A percentile compares a stretch with the other conserved stretches of the same genome.
These are phyloP conservation scores for Talaromyces wortmannii DNA, from an alignment of 495 filamentous ascomycete species.

Conservation along the genomic window DNA sequence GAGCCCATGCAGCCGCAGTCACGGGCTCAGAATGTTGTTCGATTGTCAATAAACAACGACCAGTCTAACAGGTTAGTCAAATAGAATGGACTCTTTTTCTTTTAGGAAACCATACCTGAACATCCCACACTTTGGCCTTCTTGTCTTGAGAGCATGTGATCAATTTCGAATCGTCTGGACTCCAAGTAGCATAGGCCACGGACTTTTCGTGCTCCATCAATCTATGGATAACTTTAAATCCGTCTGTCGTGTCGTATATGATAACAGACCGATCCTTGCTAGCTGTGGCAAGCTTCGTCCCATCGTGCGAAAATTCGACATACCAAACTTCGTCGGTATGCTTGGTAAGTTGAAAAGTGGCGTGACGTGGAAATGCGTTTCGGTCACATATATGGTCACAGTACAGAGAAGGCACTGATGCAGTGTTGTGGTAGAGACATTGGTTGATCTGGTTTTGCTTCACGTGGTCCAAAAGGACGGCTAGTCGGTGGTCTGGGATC, in stretches of 20 bases:
- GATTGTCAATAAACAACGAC: constrained; percentile 54
- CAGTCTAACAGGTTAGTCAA: constrained; percentile 47
- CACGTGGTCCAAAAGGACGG: constrained; percentile 70
- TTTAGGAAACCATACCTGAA: constrained; percentile 53
- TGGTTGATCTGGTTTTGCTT: constrained; percentile 74
- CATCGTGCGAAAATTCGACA: constrained; percentile 84
- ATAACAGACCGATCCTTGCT: constrained; percentile 66
- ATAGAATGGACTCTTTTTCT: background rate
- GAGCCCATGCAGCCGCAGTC: constrained; percentile 78
- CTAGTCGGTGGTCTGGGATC: constrained; percentile 93
- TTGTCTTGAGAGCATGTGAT: constrained; percentile 74
- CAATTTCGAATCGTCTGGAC: constrained; percentile 79
- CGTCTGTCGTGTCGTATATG: constrained; percentile 76
- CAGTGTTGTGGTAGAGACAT: constrained; percentile 85
- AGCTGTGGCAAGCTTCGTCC: constrained; percentile 73
- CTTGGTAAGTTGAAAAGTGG: constrained; percentile 58
- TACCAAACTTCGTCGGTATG: constrained; percentile 88
- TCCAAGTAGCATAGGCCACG: constrained; percentile 79
- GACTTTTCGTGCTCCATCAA: constrained; percentile 58
- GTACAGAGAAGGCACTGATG: constrained; percentile 76
- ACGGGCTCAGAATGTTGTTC: constrained; percentile 72
- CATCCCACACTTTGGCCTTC: constrained; percentile 73
- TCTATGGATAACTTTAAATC: constrained; percentile 57
- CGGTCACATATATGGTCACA: constrained; percentile 80
- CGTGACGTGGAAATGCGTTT: constrained; percentile 67